Percentiles rank a stretch among this genome's conserved stretches.
Evolutionary conservation across 2,329 filamentous ascomycete genomes (phyloP).

Genomic region (Ophiostoma sp.): DNA sequence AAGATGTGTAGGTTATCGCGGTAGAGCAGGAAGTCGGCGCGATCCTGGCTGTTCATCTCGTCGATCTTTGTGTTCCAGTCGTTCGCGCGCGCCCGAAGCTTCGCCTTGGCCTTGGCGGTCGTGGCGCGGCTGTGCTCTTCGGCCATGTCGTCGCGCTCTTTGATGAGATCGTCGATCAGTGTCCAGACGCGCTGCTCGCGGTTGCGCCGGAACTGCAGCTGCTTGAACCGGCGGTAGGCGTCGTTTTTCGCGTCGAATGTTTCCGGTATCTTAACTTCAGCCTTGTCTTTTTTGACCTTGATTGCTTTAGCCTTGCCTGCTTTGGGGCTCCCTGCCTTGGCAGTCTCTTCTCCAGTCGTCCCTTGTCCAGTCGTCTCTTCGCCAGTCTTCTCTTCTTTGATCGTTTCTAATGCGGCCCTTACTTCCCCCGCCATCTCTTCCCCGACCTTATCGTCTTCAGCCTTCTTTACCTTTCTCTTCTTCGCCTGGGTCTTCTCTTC

Average conservation of each 20-base stretch:
- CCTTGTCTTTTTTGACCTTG: not conserved
- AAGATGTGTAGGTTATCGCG: conserved; percentile 53
- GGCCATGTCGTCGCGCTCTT: not conserved
- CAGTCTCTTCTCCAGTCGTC: too few relatives aligned
- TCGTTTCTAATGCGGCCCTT: too few relatives aligned
- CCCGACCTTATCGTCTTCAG: too few relatives aligned
- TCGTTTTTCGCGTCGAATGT: not conserved
- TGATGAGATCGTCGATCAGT: not conserved
- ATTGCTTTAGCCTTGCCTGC: not conserved
- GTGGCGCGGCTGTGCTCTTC: not conserved
- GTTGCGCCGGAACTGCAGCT: conserved; percentile 15
- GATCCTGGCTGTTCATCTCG: conserved; percentile 21
- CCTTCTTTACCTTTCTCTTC: not conserved
- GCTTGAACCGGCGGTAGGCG: not conserved
- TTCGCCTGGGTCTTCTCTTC: not conserved
- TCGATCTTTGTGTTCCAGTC: conserved; percentile 22
- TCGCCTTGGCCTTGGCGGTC: not conserved
- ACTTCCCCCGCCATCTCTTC: too few relatives aligned
- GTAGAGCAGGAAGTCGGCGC: conserved; percentile 29
- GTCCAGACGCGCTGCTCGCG: conserved; percentile 2
- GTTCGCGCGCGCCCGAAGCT: conserved; percentile 1
- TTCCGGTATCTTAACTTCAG: not conserved
- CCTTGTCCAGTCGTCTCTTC: too few relatives aligned
- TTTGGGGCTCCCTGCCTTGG: too few relatives aligned
- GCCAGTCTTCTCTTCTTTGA: too few relatives aligned